These are phyloP conservation scores for Arctostaphylos glauca DNA, from an alignment of 148 eudicot genomes.

Conservation along the genomic window DNA sequence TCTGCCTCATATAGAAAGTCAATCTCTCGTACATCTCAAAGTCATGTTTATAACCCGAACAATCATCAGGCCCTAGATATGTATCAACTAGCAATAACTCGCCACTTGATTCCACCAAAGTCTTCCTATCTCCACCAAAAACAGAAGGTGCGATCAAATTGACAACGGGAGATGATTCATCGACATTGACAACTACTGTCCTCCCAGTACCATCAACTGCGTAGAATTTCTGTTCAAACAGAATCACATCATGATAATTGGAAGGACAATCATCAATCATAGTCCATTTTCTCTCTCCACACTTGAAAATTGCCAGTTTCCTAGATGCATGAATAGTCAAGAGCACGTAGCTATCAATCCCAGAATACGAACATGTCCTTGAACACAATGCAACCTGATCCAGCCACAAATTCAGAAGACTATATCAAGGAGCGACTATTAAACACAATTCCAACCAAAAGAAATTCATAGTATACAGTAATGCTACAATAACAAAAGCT, in stretches of 20 bases:
- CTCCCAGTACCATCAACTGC: conserved; percentile 68
- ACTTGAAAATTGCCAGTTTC: conserved; percentile 60
- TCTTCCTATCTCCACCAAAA: conserved; percentile 76
- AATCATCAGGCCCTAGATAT: conserved; percentile 48
- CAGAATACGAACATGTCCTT: neutral
- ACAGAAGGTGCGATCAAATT: conserved; percentile 42
- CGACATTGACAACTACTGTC: conserved; percentile 39
- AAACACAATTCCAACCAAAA: neutral
- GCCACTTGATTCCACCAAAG: conserved; percentile 49
- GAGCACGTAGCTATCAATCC: conserved; percentile 36
- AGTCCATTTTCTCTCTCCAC: conserved; percentile 50
- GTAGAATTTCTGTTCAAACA: conserved; percentile 48
- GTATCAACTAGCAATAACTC: conserved; percentile 72
- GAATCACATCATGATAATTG: conserved; percentile 66
- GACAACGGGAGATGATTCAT: conserved; percentile 18
- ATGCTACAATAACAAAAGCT: neutral
- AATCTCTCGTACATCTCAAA: conserved; percentile 46
- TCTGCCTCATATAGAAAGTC: conserved; percentile 43
- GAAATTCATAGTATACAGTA: neutral
- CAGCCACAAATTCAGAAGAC: neutral
- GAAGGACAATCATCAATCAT: conserved; percentile 44
- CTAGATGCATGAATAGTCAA: conserved; percentile 68
- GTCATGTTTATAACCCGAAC: conserved; percentile 33
- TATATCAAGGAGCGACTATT: neutral
- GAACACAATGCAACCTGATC: conserved; percentile 31